These are phyloP conservation scores for Umbellularia californica DNA, from an alignment of 164 flowering plant species.

Conservation along the genomic window DNA sequence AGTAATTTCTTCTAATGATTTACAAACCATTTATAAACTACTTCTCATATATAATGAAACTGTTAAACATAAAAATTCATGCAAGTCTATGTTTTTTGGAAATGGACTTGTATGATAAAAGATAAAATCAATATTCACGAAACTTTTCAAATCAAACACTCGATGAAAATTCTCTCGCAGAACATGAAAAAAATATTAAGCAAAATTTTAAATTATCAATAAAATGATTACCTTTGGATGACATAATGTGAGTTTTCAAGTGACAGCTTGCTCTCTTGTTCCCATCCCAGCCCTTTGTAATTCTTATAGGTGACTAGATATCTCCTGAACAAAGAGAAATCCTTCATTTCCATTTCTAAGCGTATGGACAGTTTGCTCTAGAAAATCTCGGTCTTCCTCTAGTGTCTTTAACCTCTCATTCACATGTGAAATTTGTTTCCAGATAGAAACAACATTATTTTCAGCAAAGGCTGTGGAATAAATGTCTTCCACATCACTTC, in stretches of 20 bases:
- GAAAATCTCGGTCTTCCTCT: conserved; percentile 50
- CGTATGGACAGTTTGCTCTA: conserved; percentile 42
- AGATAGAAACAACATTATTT: conserved; percentile 24
- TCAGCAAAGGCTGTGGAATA: conserved; percentile 3
- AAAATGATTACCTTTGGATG: conserved; percentile 13
- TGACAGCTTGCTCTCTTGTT: conserved; percentile 13
- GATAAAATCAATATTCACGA: neutral
- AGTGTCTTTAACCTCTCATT: conserved; percentile 48
- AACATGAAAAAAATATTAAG: neutral
- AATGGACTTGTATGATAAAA: too few species aligned
- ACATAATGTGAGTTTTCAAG: conserved; percentile 15
- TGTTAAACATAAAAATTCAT: neutral
- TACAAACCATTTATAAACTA: too few species aligned
- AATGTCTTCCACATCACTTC: conserved; percentile 10
- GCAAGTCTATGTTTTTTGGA: neutral
- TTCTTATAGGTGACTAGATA: conserved; percentile 56
- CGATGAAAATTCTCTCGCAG: neutral
- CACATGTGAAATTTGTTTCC: conserved; percentile 41
- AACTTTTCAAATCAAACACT: too few species aligned
- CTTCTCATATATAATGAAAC: neutral
- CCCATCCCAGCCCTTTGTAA: conserved; percentile 35
- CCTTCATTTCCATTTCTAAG: conserved; percentile 56
- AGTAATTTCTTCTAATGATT: too few species aligned
- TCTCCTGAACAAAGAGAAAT: conserved; percentile 50
- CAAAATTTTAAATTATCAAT: neutral